Evolutionary conservation across 2,329 filamentous ascomycete genomes (phyloP).

Genomic region (Exserohilum rostratum): DNA sequence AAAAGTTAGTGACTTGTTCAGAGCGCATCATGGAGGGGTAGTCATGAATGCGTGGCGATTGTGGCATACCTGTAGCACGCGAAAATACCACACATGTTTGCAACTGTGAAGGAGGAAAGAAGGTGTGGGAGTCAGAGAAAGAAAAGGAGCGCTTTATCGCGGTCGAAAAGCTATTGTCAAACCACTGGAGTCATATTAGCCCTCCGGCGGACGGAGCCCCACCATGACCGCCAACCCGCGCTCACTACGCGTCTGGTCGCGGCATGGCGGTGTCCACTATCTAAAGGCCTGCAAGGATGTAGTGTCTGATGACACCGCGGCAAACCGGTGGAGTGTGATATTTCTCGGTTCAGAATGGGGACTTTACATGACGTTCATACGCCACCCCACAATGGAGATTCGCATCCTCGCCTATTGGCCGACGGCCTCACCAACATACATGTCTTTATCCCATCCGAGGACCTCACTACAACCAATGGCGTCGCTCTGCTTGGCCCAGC

Average conservation of each 20-base stretch:
- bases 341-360: neutral
- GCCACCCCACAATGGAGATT: slow-evolving; percentile 13
- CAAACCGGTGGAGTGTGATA: slow-evolving; percentile 14
- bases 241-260: slow-evolving; percentile 4
- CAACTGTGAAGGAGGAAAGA: slow-evolving; percentile 14
- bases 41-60: slow-evolving; percentile 19
- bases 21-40: slow-evolving; percentile 28
- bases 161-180: slow-evolving; percentile 30
- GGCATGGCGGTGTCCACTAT: slow-evolving; percentile 8
- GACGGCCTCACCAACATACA: slow-evolving; percentile 19
- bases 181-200: slow-evolving; percentile 29
- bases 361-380: slow-evolving; percentile 4
- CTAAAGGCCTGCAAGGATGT: slow-evolving; percentile 5
- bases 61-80: slow-evolving; percentile 79
- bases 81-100: slow-evolving; percentile 94
- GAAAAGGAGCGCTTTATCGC: slow-evolving; percentile 8
- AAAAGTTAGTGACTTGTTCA: neutral
- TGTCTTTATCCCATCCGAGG: no score
- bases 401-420: slow-evolving; percentile 21
- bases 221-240: slow-evolving; percentile 7
- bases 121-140: slow-evolving; percentile 9
- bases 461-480: no score
- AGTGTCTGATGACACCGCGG: slow-evolving; percentile 2
- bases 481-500: no score
- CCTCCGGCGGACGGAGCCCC: slow-evolving; percentile 23